Base-by-base conservation (phyloP, 2,329 filamentous ascomycete species). In the Stachybotrys chlorohalonatus region DNA sequence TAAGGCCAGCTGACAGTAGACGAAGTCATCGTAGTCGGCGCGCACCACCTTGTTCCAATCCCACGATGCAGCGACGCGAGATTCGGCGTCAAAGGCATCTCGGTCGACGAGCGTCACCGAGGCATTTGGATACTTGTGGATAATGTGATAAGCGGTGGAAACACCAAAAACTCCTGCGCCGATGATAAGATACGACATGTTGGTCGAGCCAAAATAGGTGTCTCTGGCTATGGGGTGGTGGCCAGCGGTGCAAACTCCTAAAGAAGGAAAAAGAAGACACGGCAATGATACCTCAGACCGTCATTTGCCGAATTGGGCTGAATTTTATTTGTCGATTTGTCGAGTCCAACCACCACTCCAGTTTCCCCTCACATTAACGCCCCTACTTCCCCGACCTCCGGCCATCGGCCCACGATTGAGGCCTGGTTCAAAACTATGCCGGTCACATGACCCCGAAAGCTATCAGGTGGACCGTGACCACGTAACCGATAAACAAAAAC, bases 1-100 rank as follows among this genome's bases (percentile, higher is more conserved):
- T 31, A 87, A 75, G 0, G 80, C 86, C 17, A 89, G 74, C 52
- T 77, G 68, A 66, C 80, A 83, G 72, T 89, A 89, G 15, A 83
- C 67, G 1, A 80, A 70, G 60, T 86, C 82, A 54, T 80, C 75
- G 69, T 89, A 89, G 66, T 89, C 85, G 51, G 84, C 82, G 55
- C 85, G 82, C 15, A 89, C 77, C 31, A 87, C 83, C 68, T 88
- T 89, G 72, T 87, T 89, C 78, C 84, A 84, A 70, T 90, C 86
- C 74, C 82, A 86, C 0, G 86, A 88, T 0, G 86, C 86, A 36
- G 84, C 85, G 30, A 76, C 70, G 3, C 72, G 70, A 53, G 64
- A 68, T 0, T 73, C 69, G 1, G 77, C 77, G 30, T 80, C 76
- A 49, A 70, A 75, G 2, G 75, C 71, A 55, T 79, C 73, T 13